Percentiles rank a stretch among this genome's conserved stretches.
phyloP scores from a whole-genome alignment of 2,329 filamentous ascomycete species.

The Claviceps sp. region DNA sequence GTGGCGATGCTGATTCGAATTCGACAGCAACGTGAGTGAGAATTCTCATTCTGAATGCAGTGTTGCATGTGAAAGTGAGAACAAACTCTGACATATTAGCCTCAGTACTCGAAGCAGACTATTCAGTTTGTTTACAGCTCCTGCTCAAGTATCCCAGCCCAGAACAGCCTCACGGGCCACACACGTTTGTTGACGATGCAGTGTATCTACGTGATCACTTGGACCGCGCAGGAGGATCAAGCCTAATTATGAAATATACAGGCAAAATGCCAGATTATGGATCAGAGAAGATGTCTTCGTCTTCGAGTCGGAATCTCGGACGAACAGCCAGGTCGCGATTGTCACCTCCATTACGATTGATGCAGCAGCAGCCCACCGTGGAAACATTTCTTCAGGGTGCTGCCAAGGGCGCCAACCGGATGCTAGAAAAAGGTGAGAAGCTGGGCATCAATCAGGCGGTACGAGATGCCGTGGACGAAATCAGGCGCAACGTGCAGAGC shows the following conservation, averaged over 20 bases:
- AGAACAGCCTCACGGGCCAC: conserved; percentile 47
- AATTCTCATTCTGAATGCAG: background rate
- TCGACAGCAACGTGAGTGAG: conserved; percentile 64
- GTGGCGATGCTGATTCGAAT: conserved; percentile 88
- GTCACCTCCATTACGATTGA: conserved; percentile 32
- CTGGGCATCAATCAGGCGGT: conserved; percentile 71
- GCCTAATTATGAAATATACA: conserved; percentile 60
- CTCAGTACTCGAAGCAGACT: conserved; percentile 71
- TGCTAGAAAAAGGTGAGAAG: conserved; percentile 60
- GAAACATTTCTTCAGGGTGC: conserved; percentile 65
- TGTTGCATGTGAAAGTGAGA: background rate
- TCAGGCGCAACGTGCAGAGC: conserved; percentile 60
- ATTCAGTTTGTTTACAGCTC: conserved; percentile 69
- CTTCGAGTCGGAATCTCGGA: conserved; percentile 22
- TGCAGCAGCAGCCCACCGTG: conserved; percentile 46
- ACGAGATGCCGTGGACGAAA: conserved; percentile 68
- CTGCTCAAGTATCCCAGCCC: conserved; percentile 73
- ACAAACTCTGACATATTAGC: conserved; percentile 12
- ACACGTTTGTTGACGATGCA: conserved; percentile 77
- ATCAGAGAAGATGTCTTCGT: conserved; percentile 3
- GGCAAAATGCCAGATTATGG: conserved; percentile 33
- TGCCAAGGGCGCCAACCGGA: conserved; percentile 61
- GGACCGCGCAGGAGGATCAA: conserved; percentile 44
- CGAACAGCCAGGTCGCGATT: conserved; percentile 29
- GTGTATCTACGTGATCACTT: conserved; percentile 58